Evolutionary conservation across 176 grass and related monocot species (phyloP), one percentile per base, ranked within the genome.

Genomic region (Aegilops tauschii): DNA sequence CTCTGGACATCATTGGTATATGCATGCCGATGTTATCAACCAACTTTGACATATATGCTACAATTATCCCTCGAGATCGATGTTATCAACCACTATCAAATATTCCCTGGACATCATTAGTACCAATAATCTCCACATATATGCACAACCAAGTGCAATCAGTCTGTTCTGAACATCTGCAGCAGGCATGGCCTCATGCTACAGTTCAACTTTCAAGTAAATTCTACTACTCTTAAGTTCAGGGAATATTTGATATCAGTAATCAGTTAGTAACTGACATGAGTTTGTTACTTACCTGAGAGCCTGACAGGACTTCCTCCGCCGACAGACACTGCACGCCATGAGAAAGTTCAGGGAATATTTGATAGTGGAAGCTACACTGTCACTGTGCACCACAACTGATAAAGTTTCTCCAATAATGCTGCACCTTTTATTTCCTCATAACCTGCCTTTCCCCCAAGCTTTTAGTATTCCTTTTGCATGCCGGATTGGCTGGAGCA

Each of bases 281-380:
- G 52, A 20, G 52, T 58, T 58, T 58, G 18, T 54, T 52, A 52
- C 5, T 52, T 52, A 52, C 49, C 65, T 39, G 58, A 73, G n/a
- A 17, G 23, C 27, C 37, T 62, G 45, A 54, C 30, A 4, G 25
- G 16, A 34, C 9, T 85, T 76, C 23, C 44, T 66, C 85, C 61
- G 80, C 89, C 85, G 85, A 84, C 80, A 84, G 23, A 79, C 8
- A n/a, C 9, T 62, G n/a, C 8, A 3, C 54, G 9, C 54, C 54
- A 59, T 59, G 18, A 59, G 54, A 59, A 59, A 59, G 18, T 59
- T 59, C 2, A 56, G 52, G 54, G 54, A 59, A 73, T 39, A 40
- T 35, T 65, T 16, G 39, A 47, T 66, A 25, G 28, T 65, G 54
- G 21, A 34, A 11, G 13, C 23, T 65, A 12, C 28, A 66, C 13